Evolutionary conservation across 129 eudicot species (phyloP).

Genomic region (Flaveria brownii): DNA sequence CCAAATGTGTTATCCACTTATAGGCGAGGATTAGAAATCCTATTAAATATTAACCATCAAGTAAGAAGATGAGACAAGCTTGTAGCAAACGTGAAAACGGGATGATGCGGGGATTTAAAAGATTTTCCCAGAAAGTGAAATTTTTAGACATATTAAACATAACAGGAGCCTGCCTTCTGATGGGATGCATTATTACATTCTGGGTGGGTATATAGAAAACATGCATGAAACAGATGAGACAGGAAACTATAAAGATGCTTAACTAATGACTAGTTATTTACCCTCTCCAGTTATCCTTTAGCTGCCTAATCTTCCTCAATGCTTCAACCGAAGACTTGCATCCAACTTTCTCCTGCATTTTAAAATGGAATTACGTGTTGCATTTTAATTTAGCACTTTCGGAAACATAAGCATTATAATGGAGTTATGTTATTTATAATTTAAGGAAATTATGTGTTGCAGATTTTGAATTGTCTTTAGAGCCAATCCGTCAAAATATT

Average conservation of each 20-base stretch:
- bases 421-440: constrained; percentile 15
- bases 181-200: constrained; percentile 32
- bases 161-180: neutral
- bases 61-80: neutral
- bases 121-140: too few species aligned
- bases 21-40: constrained; percentile 25
- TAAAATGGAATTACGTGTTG: too few species aligned
- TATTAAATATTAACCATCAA: constrained; percentile 19
- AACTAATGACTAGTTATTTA: constrained; percentile 36
- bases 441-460: neutral
- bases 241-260: constrained; percentile 19
- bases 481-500: neutral
- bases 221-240: constrained; percentile 23
- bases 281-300: constrained; percentile 88
- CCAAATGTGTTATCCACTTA: constrained; percentile 23
- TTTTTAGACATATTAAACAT: constrained; percentile 16
- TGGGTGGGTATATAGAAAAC: neutral
- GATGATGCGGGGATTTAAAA: neutral
- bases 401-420: neutral
- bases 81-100: constrained; percentile 10
- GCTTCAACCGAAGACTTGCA: constrained; percentile 77
- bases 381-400: neutral
- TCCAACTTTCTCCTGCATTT: constrained; percentile 69
- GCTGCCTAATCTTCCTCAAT: constrained; percentile 65
- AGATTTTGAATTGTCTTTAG: neutral